Conservation (phyloP, 2,329 filamentous ascomycete genomes). For the Xylaria sp. region DNA sequence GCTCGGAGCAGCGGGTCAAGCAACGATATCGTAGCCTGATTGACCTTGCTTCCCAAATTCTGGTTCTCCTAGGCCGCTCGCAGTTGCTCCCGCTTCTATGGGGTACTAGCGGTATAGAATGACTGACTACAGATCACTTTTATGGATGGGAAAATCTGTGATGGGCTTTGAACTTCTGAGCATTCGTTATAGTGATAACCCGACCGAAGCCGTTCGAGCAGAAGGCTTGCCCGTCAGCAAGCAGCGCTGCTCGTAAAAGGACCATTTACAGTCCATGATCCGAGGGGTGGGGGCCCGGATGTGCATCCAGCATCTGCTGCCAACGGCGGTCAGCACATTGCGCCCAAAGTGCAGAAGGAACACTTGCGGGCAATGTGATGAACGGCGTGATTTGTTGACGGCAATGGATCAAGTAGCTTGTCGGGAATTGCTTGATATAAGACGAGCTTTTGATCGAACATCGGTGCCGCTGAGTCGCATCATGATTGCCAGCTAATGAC, state of each 20-base stretch:
- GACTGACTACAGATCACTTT: background rate
- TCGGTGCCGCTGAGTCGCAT: conserved; percentile 19
- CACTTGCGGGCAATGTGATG: conserved; percentile 11
- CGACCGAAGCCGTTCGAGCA: conserved; percentile 4
- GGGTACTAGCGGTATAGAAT: conserved; percentile 1
- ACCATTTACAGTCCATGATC: conserved; percentile 37
- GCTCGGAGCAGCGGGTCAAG: background rate
- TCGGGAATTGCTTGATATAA: conserved; percentile 1
- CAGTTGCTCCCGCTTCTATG: background rate
- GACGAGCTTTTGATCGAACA: conserved; percentile 11
- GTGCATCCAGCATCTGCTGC: conserved; percentile 25
- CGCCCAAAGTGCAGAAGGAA: conserved; percentile 31
- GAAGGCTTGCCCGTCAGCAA: conserved; percentile 41
- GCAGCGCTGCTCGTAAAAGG: conserved; percentile 44
- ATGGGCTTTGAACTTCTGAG: background rate
- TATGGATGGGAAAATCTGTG: conserved; percentile 6
- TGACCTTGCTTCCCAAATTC: background rate
- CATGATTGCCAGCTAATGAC: background rate
- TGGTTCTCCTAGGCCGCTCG: conserved; percentile 1
- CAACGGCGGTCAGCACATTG: conserved; percentile 17
- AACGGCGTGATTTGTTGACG: background rate
- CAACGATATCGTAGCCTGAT: background rate
- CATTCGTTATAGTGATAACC: conserved; percentile 7
- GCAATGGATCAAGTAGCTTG: background rate
- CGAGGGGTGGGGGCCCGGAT: conserved; percentile 26